phyloP scores from a whole-genome alignment of 2,329 filamentous ascomycete genomes.

The Fusarium sp. region DNA sequence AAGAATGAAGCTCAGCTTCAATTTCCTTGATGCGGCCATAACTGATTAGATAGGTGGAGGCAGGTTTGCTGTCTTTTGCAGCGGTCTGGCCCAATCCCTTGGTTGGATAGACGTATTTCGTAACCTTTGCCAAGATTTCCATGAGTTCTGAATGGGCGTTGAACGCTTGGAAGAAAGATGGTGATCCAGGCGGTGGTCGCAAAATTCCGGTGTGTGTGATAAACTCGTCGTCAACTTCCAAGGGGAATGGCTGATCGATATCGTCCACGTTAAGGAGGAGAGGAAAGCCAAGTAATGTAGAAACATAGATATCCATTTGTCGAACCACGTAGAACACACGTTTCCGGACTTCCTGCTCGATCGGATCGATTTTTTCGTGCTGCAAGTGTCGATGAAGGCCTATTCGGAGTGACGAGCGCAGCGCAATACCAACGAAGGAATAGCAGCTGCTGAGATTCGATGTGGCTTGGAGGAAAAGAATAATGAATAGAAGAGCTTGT shows the following conservation, averaged over 20 bases:
- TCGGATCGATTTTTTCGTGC: slow-evolving; percentile 67
- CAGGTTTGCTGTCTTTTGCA: slow-evolving; percentile 53
- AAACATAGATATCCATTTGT: slow-evolving; percentile 77
- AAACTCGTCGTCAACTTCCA: slow-evolving; percentile 73
- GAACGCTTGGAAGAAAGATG: slow-evolving; percentile 70
- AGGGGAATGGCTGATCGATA: slow-evolving; percentile 71
- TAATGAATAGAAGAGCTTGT: slow-evolving; percentile 81
- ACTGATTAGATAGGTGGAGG: slow-evolving; percentile 69
- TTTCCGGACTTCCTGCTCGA: slow-evolving; percentile 71
- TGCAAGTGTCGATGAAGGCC: slow-evolving; percentile 79
- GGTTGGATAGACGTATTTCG: slow-evolving; percentile 72
- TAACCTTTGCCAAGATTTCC: slow-evolving; percentile 70
- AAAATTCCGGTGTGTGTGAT: slow-evolving; percentile 68
- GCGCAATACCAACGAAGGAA: slow-evolving; percentile 79
- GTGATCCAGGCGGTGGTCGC: slow-evolving; percentile 62
- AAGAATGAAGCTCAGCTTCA: slow-evolving; percentile 69
- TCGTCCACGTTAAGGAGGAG: slow-evolving; percentile 71
- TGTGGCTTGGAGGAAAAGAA: slow-evolving; percentile 81
- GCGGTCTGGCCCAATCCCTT: slow-evolving; percentile 62
- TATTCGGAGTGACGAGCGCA: slow-evolving; percentile 79
- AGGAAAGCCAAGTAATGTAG: slow-evolving; percentile 72
- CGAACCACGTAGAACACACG: slow-evolving; percentile 74
- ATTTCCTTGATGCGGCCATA: slow-evolving; percentile 71
- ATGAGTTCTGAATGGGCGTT: slow-evolving; percentile 73
- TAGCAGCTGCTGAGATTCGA: slow-evolving; percentile 84